A percentile compares a stretch with the other conserved stretches of the same genome.
Conservation (phyloP, 208 protist species). For the Novymonas esmeraldas region DNA sequence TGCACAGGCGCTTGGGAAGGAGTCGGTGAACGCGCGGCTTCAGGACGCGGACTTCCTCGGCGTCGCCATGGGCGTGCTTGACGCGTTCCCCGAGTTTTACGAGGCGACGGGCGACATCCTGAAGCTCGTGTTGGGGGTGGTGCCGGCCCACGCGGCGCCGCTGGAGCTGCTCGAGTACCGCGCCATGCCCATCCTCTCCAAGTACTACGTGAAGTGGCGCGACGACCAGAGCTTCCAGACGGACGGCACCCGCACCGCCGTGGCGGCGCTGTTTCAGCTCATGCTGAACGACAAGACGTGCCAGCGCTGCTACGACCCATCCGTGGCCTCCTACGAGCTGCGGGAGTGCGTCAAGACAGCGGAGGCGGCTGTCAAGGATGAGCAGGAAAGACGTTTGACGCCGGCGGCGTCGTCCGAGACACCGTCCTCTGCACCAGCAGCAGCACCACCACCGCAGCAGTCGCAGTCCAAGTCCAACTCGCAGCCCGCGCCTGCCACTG, state of each 20-base stretch:
- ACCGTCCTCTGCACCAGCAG: background rate
- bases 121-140: conserved; percentile 51
- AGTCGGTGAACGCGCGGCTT: conserved; percentile 50
- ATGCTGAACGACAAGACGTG: conserved; percentile 86
- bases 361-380: conserved; percentile 45
- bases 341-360: conserved; percentile 81
- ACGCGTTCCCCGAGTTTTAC: conserved; percentile 89
- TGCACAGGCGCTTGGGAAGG: conserved; percentile 35
- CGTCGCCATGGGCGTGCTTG: conserved; percentile 79
- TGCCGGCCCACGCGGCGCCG: conserved; percentile 59
- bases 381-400: conserved; percentile 36
- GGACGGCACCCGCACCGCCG: conserved; percentile 59
- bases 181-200: conserved; percentile 85
- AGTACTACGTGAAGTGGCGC: conserved; percentile 86
- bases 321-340: conserved; percentile 84
- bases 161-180: conserved; percentile 86
- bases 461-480: too few relatives aligned
- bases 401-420: too few relatives aligned
- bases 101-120: conserved; percentile 71
- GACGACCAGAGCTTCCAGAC: conserved; percentile 78
- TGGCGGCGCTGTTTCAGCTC: conserved; percentile 68
- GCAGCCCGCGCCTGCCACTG: too few relatives aligned
- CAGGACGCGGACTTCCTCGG: conserved; percentile 82
- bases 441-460: background rate
- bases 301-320: conserved; percentile 78